phyloP scores from a whole-genome alignment of 2,329 filamentous ascomycete species.

The Botrytis fabae region DNA sequence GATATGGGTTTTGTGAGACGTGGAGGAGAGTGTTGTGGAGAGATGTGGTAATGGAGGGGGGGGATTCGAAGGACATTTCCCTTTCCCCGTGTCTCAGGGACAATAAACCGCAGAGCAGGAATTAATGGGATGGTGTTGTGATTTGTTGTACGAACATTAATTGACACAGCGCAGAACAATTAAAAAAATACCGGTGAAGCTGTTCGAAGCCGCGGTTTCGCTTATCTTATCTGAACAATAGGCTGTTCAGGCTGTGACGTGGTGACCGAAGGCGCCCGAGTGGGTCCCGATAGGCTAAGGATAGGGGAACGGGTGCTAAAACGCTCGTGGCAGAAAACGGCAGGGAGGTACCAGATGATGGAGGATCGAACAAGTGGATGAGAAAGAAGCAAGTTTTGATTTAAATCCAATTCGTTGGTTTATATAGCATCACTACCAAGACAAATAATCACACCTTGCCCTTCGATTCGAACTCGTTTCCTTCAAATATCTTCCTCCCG shows the following conservation, averaged over 20 bases:
- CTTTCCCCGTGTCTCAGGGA: constrained; percentile 2
- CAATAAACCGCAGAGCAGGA: background rate
- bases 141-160: constrained; percentile 2
- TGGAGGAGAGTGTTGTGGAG: constrained; percentile 35
- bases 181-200: background rate
- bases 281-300: background rate
- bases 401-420: background rate
- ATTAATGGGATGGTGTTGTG: background rate
- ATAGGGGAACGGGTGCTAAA: constrained; percentile 12
- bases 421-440: constrained; percentile 7
- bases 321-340: constrained; percentile 8
- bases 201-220: constrained; percentile 15
- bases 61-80: constrained; percentile 24
- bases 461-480: background rate
- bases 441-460: background rate
- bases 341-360: background rate
- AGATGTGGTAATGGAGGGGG: constrained; percentile 32
- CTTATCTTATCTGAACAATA: constrained; percentile 23
- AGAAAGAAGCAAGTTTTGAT: constrained; percentile 1
- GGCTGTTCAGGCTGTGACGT: constrained; percentile 11
- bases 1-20: constrained; percentile 49
- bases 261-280: background rate
- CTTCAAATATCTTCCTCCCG: background rate
- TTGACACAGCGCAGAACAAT: background rate
- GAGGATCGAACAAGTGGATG: background rate